These are phyloP conservation scores for Chytriomyces sp. DNA, from an alignment of 192 early-diverging fungal species.

Conservation along the genomic window DNA sequence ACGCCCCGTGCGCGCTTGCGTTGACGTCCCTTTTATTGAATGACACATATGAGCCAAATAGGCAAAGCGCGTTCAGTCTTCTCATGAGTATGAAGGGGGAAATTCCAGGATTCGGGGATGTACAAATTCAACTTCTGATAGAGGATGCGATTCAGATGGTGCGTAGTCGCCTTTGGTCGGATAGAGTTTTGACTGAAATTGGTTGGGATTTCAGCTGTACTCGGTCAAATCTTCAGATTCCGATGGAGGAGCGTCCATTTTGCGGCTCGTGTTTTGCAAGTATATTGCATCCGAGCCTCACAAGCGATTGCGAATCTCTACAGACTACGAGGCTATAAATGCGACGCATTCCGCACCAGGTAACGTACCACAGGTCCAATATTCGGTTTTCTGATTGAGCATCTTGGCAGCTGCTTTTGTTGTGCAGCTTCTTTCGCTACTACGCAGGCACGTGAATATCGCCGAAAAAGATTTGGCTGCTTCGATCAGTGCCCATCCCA, in stretches of 20 bases:
- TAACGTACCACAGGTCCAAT: neutral
- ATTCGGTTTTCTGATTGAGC: neutral
- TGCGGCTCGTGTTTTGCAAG: slow-evolving; percentile 77
- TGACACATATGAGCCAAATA: slow-evolving; percentile 74
- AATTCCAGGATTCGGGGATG: slow-evolving; percentile 58
- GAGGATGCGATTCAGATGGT: slow-evolving; percentile 64
- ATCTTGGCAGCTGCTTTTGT: slow-evolving; percentile 51
- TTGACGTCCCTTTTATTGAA: slow-evolving; percentile 33
- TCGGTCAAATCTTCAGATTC: slow-evolving; percentile 66
- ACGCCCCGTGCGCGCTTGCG: slow-evolving; percentile 1
- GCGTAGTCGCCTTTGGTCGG: slow-evolving; percentile 41
- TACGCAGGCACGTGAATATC: slow-evolving; percentile 49
- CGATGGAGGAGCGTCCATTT: slow-evolving; percentile 78
- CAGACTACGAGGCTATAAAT: neutral
- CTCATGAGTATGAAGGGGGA: slow-evolving; percentile 62
- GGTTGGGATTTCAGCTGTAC: slow-evolving; percentile 37
- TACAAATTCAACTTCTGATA: slow-evolving; percentile 55
- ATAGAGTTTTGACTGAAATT: slow-evolving; percentile 30
- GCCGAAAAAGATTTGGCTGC: slow-evolving; percentile 52
- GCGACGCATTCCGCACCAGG: neutral
- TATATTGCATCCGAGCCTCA: slow-evolving; percentile 56
- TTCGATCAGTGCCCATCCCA: slow-evolving; percentile 50
- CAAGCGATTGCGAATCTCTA: neutral
- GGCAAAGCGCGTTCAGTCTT: slow-evolving; percentile 71
- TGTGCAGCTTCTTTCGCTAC: slow-evolving; percentile 49